Conservation (phyloP, 164 flowering plant species). For the Berberis thunbergii region DNA sequence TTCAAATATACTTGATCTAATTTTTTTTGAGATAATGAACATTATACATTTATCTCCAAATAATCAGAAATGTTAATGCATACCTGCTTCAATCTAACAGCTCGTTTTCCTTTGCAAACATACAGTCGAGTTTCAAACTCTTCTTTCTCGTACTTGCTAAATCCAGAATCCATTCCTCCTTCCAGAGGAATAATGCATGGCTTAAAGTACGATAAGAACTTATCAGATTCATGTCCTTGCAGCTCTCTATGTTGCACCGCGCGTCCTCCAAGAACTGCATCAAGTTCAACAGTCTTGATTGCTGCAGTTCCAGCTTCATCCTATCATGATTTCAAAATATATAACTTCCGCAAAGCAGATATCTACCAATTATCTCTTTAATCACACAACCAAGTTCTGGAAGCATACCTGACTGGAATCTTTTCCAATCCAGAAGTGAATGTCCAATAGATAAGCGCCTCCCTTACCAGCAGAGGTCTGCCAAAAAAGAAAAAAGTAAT, state of each 20-base stretch:
- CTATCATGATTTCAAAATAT: conserved; percentile 25
- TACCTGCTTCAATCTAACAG: conserved; percentile 89
- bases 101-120: conserved; percentile 84
- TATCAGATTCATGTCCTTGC: conserved; percentile 97
- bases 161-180: conserved; percentile 99
- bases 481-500: conserved; percentile 12
- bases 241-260: conserved; percentile 96
- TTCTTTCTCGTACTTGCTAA: conserved; percentile 73
- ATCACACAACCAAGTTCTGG: not conserved
- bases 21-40: not conserved
- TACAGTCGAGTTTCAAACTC: conserved; percentile 84
- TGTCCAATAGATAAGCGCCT: conserved; percentile 72
- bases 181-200: conserved; percentile 96
- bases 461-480: conserved; percentile 83
- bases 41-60: not conserved
- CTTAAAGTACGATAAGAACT: conserved; percentile 93
- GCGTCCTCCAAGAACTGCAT: conserved; percentile 94
- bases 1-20: conserved; percentile 7
- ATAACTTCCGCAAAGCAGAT: conserved; percentile 1
- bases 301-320: conserved; percentile 99
- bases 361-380: not conserved
- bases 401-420: conserved; percentile 83
- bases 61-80: not conserved
- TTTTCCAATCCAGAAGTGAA: conserved; percentile 97
- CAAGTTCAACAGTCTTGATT: conserved; percentile 95